Evolutionary conservation across 345 rosid genomes (phyloP).

Genomic region (Moricandia moricandioides): DNA sequence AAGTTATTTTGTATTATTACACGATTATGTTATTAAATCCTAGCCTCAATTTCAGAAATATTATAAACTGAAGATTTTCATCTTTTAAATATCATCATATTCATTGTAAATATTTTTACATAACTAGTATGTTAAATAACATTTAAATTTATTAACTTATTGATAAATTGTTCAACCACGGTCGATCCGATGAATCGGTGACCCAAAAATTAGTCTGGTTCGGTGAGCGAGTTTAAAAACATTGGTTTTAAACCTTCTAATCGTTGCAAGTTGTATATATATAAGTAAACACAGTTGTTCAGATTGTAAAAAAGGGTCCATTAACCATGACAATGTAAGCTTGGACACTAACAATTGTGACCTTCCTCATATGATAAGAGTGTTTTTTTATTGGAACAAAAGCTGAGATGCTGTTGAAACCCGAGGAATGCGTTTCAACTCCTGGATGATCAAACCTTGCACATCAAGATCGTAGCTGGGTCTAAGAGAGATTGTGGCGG

Average conservation of each 20-base stretch:
- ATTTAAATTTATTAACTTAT: no score
- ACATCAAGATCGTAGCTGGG: not conserved
- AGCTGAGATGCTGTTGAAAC: not conserved
- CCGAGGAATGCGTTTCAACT: not conserved
- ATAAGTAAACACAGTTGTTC: not conserved
- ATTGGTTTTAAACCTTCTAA: not conserved
- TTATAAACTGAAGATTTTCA: no score
- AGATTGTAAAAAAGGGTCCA: not conserved
- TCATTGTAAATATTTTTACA: no score
- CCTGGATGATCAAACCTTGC: not conserved
- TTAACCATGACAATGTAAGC: not conserved
- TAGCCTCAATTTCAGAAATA: no score
- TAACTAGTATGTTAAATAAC: no score
- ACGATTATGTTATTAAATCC: no score
- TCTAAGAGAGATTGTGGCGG: not conserved
- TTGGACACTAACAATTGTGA: not conserved
- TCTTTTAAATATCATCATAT: no score
- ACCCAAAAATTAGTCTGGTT: no score
- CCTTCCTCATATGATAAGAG: not conserved
- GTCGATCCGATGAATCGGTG: no score
- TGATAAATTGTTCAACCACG: no score
- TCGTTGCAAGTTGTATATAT: not conserved
- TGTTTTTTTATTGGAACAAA: not conserved
- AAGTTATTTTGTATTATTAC: no score
- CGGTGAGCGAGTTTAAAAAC: no score